Evolutionary conservation across 1,284 basidiomycete species (phyloP).

Genomic region (Ceratobasidium sp.): DNA sequence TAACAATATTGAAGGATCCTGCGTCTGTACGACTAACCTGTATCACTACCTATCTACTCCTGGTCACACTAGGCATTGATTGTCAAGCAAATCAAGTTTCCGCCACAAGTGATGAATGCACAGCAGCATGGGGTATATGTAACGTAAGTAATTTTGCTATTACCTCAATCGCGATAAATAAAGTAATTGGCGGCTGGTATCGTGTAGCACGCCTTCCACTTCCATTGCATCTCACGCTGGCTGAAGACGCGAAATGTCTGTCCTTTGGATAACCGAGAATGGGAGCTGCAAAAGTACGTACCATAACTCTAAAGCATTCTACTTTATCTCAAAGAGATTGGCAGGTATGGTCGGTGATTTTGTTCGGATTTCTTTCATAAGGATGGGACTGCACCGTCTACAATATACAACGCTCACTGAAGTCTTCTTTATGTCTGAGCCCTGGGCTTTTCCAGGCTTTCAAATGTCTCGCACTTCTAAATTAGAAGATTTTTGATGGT

Average conservation of each 20-base stretch:
- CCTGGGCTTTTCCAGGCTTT: too few relatives aligned
- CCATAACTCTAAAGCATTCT: background rate
- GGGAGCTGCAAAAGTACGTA: slow-evolving; percentile 92
- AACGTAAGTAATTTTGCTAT: slow-evolving; percentile 75
- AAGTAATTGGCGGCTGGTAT: background rate
- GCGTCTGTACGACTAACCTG: background rate
- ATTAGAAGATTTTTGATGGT: background rate
- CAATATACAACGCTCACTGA: slow-evolving; percentile 3
- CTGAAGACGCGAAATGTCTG: slow-evolving; percentile 99
- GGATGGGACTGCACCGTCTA: background rate
- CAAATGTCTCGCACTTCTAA: too few relatives aligned
- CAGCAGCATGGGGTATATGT: slow-evolving; percentile 99
- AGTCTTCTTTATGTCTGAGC: background rate
- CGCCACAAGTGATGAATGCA: slow-evolving; percentile 96
- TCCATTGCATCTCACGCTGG: slow-evolving; percentile 99
- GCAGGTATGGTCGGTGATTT: slow-evolving; percentile 36
- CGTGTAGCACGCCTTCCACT: slow-evolving; percentile 96
- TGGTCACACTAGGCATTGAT: slow-evolving; percentile 85
- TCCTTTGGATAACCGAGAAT: slow-evolving; percentile 96
- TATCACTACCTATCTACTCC: slow-evolving; percentile 31
- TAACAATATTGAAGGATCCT: slow-evolving; percentile 45
- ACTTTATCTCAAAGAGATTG: background rate
- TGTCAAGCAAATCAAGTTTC: slow-evolving; percentile 99
- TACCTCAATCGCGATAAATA: background rate
- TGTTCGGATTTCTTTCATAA: background rate